These are phyloP conservation scores for Yarrowia sp. DNA, from an alignment of 805 yeast species.

Conservation along the genomic window DNA sequence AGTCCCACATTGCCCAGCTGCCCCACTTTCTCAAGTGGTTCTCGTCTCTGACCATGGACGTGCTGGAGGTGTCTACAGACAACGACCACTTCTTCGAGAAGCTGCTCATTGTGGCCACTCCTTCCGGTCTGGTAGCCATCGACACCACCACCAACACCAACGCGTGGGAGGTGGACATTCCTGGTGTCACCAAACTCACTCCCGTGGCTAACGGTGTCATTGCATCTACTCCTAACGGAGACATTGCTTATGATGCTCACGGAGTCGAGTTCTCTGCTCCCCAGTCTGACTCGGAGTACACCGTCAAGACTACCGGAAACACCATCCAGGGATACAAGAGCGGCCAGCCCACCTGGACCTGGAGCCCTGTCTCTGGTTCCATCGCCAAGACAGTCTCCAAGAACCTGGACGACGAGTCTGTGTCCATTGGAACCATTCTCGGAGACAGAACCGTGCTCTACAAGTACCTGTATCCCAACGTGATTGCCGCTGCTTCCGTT, in stretches of 20 bases:
- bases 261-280: constrained; percentile 10
- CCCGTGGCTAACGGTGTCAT: not conserved
- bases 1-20: constrained; percentile 33
- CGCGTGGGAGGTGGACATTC: not conserved
- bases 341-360: constrained; percentile 42
- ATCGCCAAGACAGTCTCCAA: constrained; percentile 44
- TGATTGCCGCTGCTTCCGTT: constrained; percentile 51
- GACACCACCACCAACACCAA: constrained; percentile 27
- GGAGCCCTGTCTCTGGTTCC: constrained; percentile 38
- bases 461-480: constrained; percentile 76
- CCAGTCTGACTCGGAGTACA: constrained; percentile 25
- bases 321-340: constrained; percentile 28
- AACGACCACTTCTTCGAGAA: constrained; percentile 38
- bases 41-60: not conserved
- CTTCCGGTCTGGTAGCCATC: constrained; percentile 29
- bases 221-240: not conserved
- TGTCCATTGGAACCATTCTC: constrained; percentile 64
- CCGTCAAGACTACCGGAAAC: constrained; percentile 25
- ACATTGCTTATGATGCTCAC: constrained; percentile 17
- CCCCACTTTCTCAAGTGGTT: constrained; percentile 22
- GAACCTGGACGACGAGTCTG: constrained; percentile 43
- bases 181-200: not conserved
- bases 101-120: constrained; percentile 35
- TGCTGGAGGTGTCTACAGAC: constrained; percentile 19
- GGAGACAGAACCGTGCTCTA: constrained; percentile 72